Conservation (phyloP, 495 filamentous ascomycete genomes). For the Xanthoparmelia taractica region DNA sequence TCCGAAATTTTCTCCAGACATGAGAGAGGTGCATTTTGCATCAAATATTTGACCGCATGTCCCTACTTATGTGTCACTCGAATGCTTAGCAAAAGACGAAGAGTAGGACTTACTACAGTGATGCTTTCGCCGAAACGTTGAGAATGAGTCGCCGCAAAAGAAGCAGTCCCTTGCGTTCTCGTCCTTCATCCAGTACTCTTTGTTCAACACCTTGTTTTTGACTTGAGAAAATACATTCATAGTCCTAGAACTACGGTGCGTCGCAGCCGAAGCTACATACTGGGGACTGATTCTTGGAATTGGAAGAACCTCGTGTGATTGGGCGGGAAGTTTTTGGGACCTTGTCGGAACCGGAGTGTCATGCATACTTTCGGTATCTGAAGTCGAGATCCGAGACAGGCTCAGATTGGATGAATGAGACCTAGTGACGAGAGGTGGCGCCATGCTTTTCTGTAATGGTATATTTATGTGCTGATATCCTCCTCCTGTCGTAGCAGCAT, state of each 20-base stretch:
- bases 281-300: conserved; percentile 15
- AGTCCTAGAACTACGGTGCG: conserved; percentile 48
- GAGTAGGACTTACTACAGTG: conserved; percentile 64
- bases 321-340: neutral
- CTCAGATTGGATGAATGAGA: conserved; percentile 42
- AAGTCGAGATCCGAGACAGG: conserved; percentile 56
- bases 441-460: conserved; percentile 21
- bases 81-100: neutral
- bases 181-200: conserved; percentile 99
- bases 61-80: conserved; percentile 21
- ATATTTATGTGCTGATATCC: conserved; percentile 25
- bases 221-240: conserved; percentile 59
- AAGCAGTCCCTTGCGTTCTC: conserved; percentile 98
- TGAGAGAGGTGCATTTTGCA: conserved; percentile 85
- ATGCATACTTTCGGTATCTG: conserved; percentile 29
- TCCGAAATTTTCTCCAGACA: conserved; percentile 80
- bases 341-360: conserved; percentile 2
- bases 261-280: conserved; percentile 5
- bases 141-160: conserved; percentile 78
- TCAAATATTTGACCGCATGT: conserved; percentile 94
- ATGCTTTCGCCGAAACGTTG: conserved; percentile 91
- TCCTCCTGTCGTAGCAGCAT: conserved; percentile 23
- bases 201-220: conserved; percentile 76
- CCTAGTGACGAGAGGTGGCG: conserved; percentile 38
- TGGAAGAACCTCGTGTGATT: conserved; percentile 3